Evolutionary conservation across 2,329 filamentous ascomycete genomes (phyloP).

Genomic region (Aspergillus pseudotamarii): DNA sequence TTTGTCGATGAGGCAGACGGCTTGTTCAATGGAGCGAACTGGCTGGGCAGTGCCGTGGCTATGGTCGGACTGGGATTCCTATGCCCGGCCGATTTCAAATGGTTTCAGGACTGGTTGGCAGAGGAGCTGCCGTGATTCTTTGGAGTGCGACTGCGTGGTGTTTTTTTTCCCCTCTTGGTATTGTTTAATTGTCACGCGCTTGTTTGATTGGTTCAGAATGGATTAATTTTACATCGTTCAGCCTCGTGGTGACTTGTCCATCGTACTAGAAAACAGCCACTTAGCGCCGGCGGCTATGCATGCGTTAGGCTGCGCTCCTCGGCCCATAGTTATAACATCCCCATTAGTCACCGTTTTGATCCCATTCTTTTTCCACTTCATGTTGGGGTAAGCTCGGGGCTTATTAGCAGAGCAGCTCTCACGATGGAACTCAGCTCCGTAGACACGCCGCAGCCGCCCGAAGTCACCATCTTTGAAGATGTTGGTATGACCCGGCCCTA

Average conservation of each 20-base stretch:
- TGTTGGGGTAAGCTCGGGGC: background rate
- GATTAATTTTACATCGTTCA: background rate
- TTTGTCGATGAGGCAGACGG: background rate
- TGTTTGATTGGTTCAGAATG: background rate
- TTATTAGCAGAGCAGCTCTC: background rate
- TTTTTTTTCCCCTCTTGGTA: background rate
- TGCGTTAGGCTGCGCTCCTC: background rate
- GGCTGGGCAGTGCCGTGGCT: constrained; percentile 2
- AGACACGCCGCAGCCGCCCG: background rate
- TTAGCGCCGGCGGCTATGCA: background rate
- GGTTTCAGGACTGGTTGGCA: constrained; percentile 2
- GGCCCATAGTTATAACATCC: background rate
- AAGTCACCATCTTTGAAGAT: background rate
- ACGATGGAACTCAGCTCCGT: background rate
- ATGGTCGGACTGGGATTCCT: background rate
- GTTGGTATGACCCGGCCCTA: background rate
- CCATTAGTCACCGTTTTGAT: background rate
- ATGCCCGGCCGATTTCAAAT: constrained; percentile 2
- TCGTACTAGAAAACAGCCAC: background rate
- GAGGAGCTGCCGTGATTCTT: background rate
- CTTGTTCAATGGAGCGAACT: background rate
- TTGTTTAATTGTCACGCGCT: background rate
- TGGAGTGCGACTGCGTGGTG: too few species aligned
- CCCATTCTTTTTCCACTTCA: background rate
- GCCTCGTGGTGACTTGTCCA: background rate